Evolutionary conservation across 2,329 filamentous ascomycete species (phyloP).

Genomic region (Fusarium anguioides): DNA sequence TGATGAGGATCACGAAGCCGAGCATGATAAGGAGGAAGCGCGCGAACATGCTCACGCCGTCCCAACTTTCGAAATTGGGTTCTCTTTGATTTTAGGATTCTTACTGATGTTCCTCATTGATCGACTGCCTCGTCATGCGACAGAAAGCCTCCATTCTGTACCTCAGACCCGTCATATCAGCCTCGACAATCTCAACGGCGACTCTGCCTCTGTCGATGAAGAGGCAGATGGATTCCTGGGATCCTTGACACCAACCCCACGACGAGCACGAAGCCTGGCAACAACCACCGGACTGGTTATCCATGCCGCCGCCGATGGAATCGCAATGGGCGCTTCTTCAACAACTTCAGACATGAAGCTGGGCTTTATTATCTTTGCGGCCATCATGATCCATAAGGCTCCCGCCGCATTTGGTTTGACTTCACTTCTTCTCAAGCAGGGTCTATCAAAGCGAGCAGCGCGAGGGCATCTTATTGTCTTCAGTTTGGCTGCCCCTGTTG

Average conservation of each 20-base stretch:
- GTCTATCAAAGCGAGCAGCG: conserved; percentile 85
- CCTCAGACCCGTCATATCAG: conserved; percentile 86
- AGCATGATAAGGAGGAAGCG: conserved; percentile 51
- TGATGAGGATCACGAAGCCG: conserved; percentile 44
- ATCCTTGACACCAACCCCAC: conserved; percentile 66
- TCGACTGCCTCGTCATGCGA: conserved; percentile 79
- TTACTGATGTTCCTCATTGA: conserved; percentile 98
- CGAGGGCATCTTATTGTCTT: conserved; percentile 90
- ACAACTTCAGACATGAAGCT: conserved; percentile 78
- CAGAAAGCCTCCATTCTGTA: conserved; percentile 70
- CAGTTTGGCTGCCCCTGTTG: conserved; percentile 87
- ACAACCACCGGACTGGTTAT: conserved; percentile 96
- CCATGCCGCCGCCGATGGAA: conserved; percentile 93
- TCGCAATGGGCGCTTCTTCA: conserved; percentile 92
- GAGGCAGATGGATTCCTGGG: conserved; percentile 69
- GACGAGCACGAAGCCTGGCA: conserved; percentile 73
- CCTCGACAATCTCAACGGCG: conserved; percentile 78
- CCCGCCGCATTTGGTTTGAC: conserved; percentile 96
- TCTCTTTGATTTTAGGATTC: conserved; percentile 89
- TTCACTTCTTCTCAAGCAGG: conserved; percentile 89
- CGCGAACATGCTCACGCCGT: conserved; percentile 53
- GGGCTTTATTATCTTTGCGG: conserved; percentile 91
- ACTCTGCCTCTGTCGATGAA: conserved; percentile 62
- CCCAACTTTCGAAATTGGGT: conserved; percentile 82
- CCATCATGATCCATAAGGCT: conserved; percentile 97